These are phyloP conservation scores for Pseudogymnoascus sp. DNA, from an alignment of 2,329 filamentous ascomycete genomes.

Conservation along the genomic window DNA sequence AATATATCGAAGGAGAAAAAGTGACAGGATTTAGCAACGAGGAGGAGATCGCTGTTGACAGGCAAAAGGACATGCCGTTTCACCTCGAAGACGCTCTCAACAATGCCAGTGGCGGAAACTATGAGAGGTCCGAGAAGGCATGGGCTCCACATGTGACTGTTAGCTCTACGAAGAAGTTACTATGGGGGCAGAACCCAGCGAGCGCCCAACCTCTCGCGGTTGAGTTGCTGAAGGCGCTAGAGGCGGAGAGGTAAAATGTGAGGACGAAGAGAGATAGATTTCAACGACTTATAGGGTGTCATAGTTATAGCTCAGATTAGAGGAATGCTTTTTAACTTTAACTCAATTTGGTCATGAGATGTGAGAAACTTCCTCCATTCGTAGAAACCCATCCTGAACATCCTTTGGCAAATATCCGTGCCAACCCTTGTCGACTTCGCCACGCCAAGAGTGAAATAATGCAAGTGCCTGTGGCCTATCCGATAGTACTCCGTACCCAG, in stretches of 20 bases:
- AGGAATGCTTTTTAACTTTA: background rate
- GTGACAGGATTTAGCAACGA: slow-evolving; percentile 54
- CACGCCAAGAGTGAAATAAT: slow-evolving; percentile 18
- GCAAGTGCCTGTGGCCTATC: slow-evolving; percentile 7
- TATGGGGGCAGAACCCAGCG: slow-evolving; percentile 39
- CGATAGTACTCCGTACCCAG: background rate
- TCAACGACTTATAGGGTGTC: background rate
- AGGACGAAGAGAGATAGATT: background rate
- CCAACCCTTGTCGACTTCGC: slow-evolving; percentile 18
- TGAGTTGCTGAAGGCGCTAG: background rate
- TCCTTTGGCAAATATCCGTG: slow-evolving; percentile 16
- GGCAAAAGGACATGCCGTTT: slow-evolving; percentile 46
- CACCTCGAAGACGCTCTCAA: slow-evolving; percentile 49
- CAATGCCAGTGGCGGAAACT: slow-evolving; percentile 45
- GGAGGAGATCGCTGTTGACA: slow-evolving; percentile 41
- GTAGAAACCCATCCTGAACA: slow-evolving; percentile 13
- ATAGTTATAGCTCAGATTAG: too few relatives aligned
- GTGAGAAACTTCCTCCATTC: background rate
- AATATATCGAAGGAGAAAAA: slow-evolving; percentile 47
- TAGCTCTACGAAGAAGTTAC: slow-evolving; percentile 28
- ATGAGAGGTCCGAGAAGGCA: slow-evolving; percentile 47
- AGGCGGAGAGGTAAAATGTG: background rate
- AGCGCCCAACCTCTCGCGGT: slow-evolving; percentile 25
- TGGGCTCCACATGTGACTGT: slow-evolving; percentile 29
- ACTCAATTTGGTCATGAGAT: background rate